Conservation (phyloP, 768 basidiomycete species). For the Suillus lakei region DNA sequence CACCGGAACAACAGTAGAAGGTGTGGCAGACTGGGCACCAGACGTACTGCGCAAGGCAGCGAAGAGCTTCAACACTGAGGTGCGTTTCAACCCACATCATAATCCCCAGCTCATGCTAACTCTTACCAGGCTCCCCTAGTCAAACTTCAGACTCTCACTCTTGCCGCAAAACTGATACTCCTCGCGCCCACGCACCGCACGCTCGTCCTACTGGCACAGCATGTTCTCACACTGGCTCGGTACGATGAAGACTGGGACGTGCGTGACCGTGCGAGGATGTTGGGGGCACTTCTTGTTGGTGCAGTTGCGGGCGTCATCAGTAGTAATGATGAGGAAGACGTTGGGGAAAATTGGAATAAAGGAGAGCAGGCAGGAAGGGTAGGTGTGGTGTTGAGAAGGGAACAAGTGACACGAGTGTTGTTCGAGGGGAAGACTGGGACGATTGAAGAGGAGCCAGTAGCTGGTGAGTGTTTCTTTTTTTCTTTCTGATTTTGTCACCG, state of each 20-base stretch:
- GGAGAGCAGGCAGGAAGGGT: background rate
- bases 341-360: background rate
- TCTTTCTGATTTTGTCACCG: conserved; percentile 4
- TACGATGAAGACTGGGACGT: conserved; percentile 92
- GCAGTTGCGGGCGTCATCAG: conserved; percentile 43
- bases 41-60: conserved; percentile 85
- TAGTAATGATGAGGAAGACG: conserved; percentile 47
- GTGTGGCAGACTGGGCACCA: conserved; percentile 80
- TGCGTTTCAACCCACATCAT: conserved; percentile 31
- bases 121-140: conserved; percentile 58
- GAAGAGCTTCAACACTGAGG: conserved; percentile 77
- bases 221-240: conserved; percentile 82
- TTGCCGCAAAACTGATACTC: conserved; percentile 85
- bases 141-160: conserved; percentile 83
- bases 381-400: conserved; percentile 79
- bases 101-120: background rate
- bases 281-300: conserved; percentile 70
- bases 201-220: conserved; percentile 60
- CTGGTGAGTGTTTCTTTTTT: conserved; percentile 34
- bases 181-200: conserved; percentile 59
- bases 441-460: conserved; percentile 42
- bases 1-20: conserved; percentile 46
- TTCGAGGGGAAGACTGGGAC: conserved; percentile 73
- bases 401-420: conserved; percentile 81
- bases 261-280: conserved; percentile 85